Evolutionary conservation across 768 basidiomycete species (phyloP).

Genomic region (Tephrocybe rancida): DNA sequence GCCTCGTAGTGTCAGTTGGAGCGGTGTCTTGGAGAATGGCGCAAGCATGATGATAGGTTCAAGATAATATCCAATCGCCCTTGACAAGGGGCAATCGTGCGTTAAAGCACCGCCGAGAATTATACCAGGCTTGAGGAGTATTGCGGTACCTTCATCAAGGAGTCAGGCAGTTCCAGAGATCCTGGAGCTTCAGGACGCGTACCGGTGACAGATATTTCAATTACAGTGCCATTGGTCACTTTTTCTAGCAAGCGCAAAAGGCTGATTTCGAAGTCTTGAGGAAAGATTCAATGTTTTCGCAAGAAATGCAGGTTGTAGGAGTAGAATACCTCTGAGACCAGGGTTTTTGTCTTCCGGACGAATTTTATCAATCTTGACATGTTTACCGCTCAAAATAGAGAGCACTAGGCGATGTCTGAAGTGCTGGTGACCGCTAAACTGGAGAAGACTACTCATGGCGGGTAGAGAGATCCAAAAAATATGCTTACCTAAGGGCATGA

Average conservation of each 20-base stretch:
- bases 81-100: conserved; percentile 88
- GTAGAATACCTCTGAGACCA: conserved; percentile 75
- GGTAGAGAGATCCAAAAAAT: conserved; percentile 19
- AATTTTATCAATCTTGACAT: conserved; percentile 84
- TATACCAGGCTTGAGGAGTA: conserved; percentile 91
- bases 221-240: conserved; percentile 89
- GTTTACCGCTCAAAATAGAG: conserved; percentile 87
- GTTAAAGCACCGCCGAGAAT: conserved; percentile 79
- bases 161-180: neutral
- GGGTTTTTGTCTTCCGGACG: conserved; percentile 93
- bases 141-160: conserved; percentile 74
- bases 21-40: conserved; percentile 87
- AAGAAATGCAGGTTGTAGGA: neutral
- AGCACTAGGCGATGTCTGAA: conserved; percentile 85
- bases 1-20: conserved; percentile 81
- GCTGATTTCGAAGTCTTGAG: conserved; percentile 88
- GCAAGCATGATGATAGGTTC: conserved; percentile 90
- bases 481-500: conserved; percentile 23
- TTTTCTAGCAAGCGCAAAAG: conserved; percentile 87
- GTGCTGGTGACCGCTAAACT: conserved; percentile 81
- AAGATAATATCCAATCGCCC: conserved; percentile 92
- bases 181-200: conserved; percentile 19
- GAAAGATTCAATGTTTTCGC: neutral
- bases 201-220: conserved; percentile 98
- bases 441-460: conserved; percentile 48